These are phyloP conservation scores for Phytopythium oedochilum DNA, from an alignment of 352 stramenopile species.

Conservation along the genomic window DNA sequence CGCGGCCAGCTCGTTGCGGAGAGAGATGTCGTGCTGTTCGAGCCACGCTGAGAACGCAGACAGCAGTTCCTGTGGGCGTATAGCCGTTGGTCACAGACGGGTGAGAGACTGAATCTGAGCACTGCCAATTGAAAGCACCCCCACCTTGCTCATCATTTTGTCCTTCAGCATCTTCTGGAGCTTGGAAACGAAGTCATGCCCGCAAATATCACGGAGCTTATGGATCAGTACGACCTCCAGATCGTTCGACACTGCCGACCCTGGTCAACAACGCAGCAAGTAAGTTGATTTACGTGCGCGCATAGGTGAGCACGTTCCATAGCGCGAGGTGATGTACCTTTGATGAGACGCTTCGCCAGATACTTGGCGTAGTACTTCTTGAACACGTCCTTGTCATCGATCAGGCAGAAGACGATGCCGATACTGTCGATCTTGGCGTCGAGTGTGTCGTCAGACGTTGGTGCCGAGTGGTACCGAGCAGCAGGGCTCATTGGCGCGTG, in stretches of 20 bases:
- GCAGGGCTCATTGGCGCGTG: not conserved
- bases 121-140: not conserved
- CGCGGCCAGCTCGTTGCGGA: conserved; percentile 25
- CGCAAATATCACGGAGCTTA: conserved; percentile 82
- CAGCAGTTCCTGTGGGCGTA: conserved; percentile 50
- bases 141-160: conserved; percentile 80
- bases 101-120: not conserved
- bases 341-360: conserved; percentile 78
- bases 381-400: conserved; percentile 88
- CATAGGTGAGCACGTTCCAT: not conserved
- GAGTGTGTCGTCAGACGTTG: conserved; percentile 45
- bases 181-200: conserved; percentile 85
- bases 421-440: conserved; percentile 83
- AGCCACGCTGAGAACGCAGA: conserved; percentile 66
- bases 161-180: conserved; percentile 88
- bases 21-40: conserved; percentile 50
- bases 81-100: not conserved
- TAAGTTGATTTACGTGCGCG: not conserved
- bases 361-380: conserved; percentile 89
- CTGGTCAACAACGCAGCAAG: conserved; percentile 10
- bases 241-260: conserved; percentile 66
- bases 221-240: conserved; percentile 77
- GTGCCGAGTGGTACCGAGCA: conserved; percentile 4
- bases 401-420: conserved; percentile 82
- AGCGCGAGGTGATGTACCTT: conserved; percentile 40